Evolutionary conservation across 2,329 filamentous ascomycete species (phyloP), one percentile per base, ranked within the genome.

Genomic region (Pseudonectria buxi): DNA sequence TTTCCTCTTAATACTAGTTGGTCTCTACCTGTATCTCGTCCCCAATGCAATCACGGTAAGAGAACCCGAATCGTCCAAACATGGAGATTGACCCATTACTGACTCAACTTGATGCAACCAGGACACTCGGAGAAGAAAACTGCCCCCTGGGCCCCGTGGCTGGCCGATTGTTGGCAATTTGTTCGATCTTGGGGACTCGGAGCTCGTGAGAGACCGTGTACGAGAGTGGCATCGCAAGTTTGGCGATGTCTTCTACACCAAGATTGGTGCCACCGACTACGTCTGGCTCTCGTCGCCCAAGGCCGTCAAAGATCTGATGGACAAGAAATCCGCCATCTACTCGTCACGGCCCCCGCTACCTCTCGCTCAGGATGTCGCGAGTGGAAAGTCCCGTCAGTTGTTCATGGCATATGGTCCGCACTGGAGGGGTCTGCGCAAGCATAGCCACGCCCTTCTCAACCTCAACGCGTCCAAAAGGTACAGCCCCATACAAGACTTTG

Each of bases 401-500:
- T 42, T 44, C 27, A 44, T 44, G 42, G 16, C 42, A 2, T 44
- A 44, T 10, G 34, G 42, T 4, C 28, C 36, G 1, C 30, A 42
- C 12, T 44, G 40, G 40, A 28, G 40, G 11, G 22, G 28, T 10
- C 25, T 45, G 3, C 36, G 43, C 6, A 45, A 45, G 24, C 40
- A 37, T 14, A 43, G 36, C 18, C 43, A 45, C 16, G 25, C 32
- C 0, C 36, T 43, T 7, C 14, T 49, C 14, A 47, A 47, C 14
- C 22, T 40, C 3, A 41, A 39, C 16, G 36, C 43, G 2, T 35
- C 46, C 6, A 35, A 32, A 3, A 40, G 32, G 11, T 46, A 48
- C 22, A 33, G 36, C 4, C 45, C 45, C 7, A 37, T 44, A 4
- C 45, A 49, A n/a, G 36, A 47, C n/a, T 39, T 45, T n/a, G 44